Evolutionary conservation across 345 rosid genomes (phyloP).

Genomic region (Aethionema arabicum): DNA sequence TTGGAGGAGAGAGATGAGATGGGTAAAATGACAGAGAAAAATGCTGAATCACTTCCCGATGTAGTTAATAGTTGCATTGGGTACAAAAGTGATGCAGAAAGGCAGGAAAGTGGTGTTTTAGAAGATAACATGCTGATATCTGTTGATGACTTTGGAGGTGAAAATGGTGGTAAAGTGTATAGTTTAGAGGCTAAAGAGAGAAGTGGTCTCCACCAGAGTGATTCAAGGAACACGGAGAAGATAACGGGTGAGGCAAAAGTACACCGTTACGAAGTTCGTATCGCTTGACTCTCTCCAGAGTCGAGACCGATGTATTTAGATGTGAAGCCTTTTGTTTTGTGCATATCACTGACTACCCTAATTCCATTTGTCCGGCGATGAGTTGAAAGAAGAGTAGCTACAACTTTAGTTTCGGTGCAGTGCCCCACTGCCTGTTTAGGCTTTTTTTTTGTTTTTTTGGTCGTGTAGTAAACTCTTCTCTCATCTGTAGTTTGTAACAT

Average conservation of each 20-base stretch:
- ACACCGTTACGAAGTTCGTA: slow-evolving; percentile 20
- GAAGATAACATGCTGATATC: not conserved
- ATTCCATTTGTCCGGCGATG: slow-evolving; percentile 19
- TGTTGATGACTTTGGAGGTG: not conserved
- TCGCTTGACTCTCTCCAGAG: slow-evolving; percentile 7
- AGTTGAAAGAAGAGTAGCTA: slow-evolving; percentile 23
- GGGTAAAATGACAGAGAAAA: slow-evolving; percentile 11
- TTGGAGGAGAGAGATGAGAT: slow-evolving; percentile 22
- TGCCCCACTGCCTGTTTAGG: not conserved
- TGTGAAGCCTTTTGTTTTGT: slow-evolving; percentile 18
- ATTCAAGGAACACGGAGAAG: slow-evolving; percentile 26
- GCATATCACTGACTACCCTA: slow-evolving; percentile 35
- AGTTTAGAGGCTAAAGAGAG: slow-evolving; percentile 6
- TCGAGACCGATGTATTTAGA: slow-evolving; percentile 9
- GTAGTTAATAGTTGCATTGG: slow-evolving; percentile 4
- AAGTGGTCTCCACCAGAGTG: slow-evolving; percentile 28
- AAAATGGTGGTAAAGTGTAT: slow-evolving; percentile 17
- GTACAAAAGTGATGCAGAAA: slow-evolving; percentile 14
- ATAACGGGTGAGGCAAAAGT: slow-evolving; percentile 10
- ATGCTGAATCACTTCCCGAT: slow-evolving; percentile 1
- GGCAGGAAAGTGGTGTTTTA: slow-evolving; percentile 15
- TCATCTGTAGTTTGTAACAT: slow-evolving; percentile 13
- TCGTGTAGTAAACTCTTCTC: slow-evolving; percentile 4
- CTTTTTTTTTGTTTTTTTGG: not conserved
- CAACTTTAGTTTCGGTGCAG: slow-evolving; percentile 18